Evolutionary conservation across 2,329 filamentous ascomycete species (phyloP), one percentile per base, ranked within the genome.

Genomic region (Curvularia sp.): DNA sequence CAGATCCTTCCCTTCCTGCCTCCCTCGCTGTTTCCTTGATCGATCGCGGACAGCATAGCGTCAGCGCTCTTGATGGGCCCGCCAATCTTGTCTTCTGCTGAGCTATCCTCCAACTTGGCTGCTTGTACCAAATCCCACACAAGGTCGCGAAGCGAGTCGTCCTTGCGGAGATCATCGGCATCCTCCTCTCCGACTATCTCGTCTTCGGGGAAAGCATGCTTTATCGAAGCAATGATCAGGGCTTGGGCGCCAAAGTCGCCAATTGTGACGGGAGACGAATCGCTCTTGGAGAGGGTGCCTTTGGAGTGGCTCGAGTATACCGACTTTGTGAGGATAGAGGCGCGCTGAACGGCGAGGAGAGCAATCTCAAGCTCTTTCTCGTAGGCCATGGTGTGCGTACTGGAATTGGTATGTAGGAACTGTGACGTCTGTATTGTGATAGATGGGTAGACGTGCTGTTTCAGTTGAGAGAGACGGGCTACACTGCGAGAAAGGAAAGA

Each of bases 171-270:
- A 68, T 89, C 85, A 60, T 87, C 88, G 7, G 94, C 91, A 80
- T 99, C 95, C 80, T 99, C 95, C 79, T 99, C 95, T 67, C 91
- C 95, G 42, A 99, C 92, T 63, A 99, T 91, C 77, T 92, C 89
- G 75, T 99, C 95, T 35, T 87, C 75, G 18, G 95, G 95, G 82
- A 99, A 99, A 79, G 90, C 92, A 79, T 91, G 87, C 79, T 89
- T 89, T 67, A 99, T 89, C 28, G 94, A 94, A 57, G 89, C 85
- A 74, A 98, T 97, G 79, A 99, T 97, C 66, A 99, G 87, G 31
- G 95, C 93, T 82, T 99, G 95, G 38, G 95, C 96, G 73, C 95
- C 95, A 78, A 97, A 98, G 81, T 99, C 95, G 77, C 94, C 95
- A 70, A 98, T 95, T 18, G 95, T 99, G 71, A 99, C 95, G 65